These are phyloP conservation scores for Schwanniomyces vanrijiae DNA, from an alignment of 805 yeast species.

Conservation along the genomic window DNA sequence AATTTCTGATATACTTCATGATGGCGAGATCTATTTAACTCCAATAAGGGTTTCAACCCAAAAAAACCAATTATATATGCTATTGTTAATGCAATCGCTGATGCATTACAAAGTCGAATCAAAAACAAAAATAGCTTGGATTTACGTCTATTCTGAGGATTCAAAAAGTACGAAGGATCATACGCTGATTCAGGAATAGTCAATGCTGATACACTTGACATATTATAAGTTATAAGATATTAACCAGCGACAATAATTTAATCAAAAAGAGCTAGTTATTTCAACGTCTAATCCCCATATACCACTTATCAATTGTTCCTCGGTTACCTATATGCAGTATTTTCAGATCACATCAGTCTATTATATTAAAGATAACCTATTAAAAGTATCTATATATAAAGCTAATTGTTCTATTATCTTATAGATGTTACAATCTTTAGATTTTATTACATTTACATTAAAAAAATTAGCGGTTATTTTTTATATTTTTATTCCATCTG, in stretches of 20 bases:
- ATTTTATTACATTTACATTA: too few species aligned
- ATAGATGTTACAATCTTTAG: neutral
- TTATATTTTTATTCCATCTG: neutral
- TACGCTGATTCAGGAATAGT: slow-evolving; percentile 44
- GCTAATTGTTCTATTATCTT: too few species aligned
- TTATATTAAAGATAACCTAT: too few species aligned
- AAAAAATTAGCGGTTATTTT: neutral
- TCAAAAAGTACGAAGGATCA: slow-evolving; percentile 22
- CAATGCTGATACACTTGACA: slow-evolving; percentile 27
- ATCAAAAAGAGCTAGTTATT: neutral
- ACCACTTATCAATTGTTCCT: neutral
- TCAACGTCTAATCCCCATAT: neutral
- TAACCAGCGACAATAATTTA: neutral
- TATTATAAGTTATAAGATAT: neutral
- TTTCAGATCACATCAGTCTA: too few species aligned
- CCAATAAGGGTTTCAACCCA: slow-evolving; percentile 35
- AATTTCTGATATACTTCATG: slow-evolving; percentile 34
- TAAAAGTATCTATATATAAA: too few species aligned
- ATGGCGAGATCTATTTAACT: slow-evolving; percentile 25
- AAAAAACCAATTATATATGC: slow-evolving; percentile 33
- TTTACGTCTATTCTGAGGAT: slow-evolving; percentile 11
- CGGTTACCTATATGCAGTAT: neutral
- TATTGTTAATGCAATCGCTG: slow-evolving; percentile 28
- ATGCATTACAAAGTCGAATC: slow-evolving; percentile 31
- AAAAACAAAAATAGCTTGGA: slow-evolving; percentile 27